phyloP scores from a whole-genome alignment of 2,329 filamentous ascomycete species.

The Cytospora piceicola region DNA sequence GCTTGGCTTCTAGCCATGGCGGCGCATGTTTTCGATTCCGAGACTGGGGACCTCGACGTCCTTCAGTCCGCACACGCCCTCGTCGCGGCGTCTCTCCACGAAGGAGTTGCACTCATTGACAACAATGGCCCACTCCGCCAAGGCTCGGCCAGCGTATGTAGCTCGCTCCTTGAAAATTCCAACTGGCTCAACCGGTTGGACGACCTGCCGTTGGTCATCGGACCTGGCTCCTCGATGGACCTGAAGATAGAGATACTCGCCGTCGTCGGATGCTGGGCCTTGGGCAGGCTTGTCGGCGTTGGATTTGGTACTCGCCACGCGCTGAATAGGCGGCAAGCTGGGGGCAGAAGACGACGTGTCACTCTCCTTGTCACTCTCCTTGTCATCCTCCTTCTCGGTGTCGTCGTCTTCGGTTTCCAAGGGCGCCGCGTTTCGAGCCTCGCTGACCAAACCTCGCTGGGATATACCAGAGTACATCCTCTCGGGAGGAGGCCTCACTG shows the following conservation, averaged over 20 bases:
- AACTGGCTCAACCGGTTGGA: conserved; percentile 51
- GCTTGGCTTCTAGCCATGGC: conserved; percentile 27
- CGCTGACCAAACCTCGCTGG: conserved; percentile 52
- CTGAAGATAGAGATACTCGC: conserved; percentile 5
- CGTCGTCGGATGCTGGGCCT: conserved; percentile 20
- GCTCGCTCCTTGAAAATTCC: conserved; percentile 51
- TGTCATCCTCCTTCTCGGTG: conserved; percentile 13
- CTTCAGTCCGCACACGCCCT: conserved; percentile 68
- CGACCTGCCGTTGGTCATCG: conserved; percentile 39
- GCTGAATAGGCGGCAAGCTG: conserved; percentile 33
- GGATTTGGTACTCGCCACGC: conserved; percentile 28
- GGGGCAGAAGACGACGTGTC: conserved; percentile 26
- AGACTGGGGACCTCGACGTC: conserved; percentile 72
- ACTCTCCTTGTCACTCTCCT: conserved; percentile 18
- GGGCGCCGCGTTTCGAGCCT: conserved; percentile 54
- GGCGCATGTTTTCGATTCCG: conserved; percentile 64
- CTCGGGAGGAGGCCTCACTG: conserved; percentile 48
- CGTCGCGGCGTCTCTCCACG: conserved; percentile 73
- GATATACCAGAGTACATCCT: conserved; percentile 53
- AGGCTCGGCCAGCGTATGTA: conserved; percentile 70
- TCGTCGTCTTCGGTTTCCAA: conserved; percentile 34
- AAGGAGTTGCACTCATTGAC: conserved; percentile 82
- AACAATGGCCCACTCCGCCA: conserved; percentile 78
- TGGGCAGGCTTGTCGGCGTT: conserved; percentile 29
- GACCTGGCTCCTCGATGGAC: conserved; percentile 24